Base-by-base conservation (phyloP, 2,329 filamentous ascomycete genomes). In the Phialophora expanda region DNA sequence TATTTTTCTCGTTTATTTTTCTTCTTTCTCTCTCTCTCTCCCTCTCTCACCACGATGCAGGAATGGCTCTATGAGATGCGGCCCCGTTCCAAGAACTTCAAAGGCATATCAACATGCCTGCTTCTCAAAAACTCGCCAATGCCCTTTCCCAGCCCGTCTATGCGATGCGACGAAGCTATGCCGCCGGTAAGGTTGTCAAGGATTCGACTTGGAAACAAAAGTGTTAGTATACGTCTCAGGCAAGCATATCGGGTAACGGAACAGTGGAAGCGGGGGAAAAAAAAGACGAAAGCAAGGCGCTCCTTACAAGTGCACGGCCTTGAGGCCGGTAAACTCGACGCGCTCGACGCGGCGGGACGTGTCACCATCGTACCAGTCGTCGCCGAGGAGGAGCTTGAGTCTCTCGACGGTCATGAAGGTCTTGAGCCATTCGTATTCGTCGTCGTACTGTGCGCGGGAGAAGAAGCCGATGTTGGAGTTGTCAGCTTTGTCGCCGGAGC, bases 381-480 rank as follows among this genome's bases (percentile, higher is more conserved):
- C 50, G 28, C 58, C 64, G 20, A 63, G 20, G 6, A 80, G 67
- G 4, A 75, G 65, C 20, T 74, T 74, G 56, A 83, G 67, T 11
- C 73, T 75, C 4, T 72, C 68, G 5, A 74, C 71, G 0, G 76
- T 81, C 68, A 84, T 71, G 1, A 81, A 75, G 5, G 71, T 69
- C 20, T 73, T 74, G 5, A 80, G 71, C 78, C 78, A 80, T 1
- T 64, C 4, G 71, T 74, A 77, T 11, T 72, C 67, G 0, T 44
- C 44, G 28, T 8, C 28, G 28, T 30, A 30, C 71, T 66, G 70
- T 7, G 66, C 34, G 8, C 67, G 69, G 1, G 73, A 69, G 24
- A 76, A 80, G 9, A 81, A 66, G 0, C 81, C 79, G 9, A 80
- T 72, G 46, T 82, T 82, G 44, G 75, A 62, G 66, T 81, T 76